Evolutionary conservation across 202 grass and related monocot species (phyloP), one percentile per base, ranked within the genome.

Genomic region (Hordeum pubiflorum): DNA sequence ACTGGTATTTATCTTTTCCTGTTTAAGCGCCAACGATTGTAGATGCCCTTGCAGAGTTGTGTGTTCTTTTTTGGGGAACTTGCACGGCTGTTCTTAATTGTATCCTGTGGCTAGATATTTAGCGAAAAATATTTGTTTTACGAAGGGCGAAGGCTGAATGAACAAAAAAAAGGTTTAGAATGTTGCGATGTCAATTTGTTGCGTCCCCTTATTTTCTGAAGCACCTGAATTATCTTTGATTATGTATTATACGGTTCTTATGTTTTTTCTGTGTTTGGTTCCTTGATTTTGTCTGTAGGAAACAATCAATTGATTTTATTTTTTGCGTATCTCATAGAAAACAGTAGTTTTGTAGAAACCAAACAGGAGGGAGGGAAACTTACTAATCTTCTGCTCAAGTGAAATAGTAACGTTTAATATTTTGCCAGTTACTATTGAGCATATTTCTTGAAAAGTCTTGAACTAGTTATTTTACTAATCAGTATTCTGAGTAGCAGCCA

Each of bases 131-230:
- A 62, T 62, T 38, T 62, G 11, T 50, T 86, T 48, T 33, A 22
- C 5, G 10, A 12, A 76, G 41, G 38, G 17, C 8, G 10, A 12
- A 76, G 41, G 38, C 20, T 43, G 60, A 22, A 69, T 29, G 22
- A 26, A 22, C 4, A 33, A 62, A 24, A 58, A 38, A 55, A 48
- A 48, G 4, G 14, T 48, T 27, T 83, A 34, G 37, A 63, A 26
- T 39, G 34, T 60, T 38, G 27, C 15, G 56, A 54, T 63, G 31
- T 10, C 54, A 50, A 63, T 69, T 17, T 36, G 75, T 75, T 79
- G 21, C 72, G 27, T 29, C 6, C 27, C 9, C 43, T 56, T 88
- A 32, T 84, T 88, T 44, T 57, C 22, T 54, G 50, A 67, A 64
- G 39, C 50, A 34, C 18, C 31, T 75, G 38, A 17, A 69, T 36